Percentiles rank a stretch among this genome's conserved stretches.
These are phyloP conservation scores for Iris macrosiphon DNA, from an alignment of 106 monocot genomes.

Conservation along the genomic window DNA sequence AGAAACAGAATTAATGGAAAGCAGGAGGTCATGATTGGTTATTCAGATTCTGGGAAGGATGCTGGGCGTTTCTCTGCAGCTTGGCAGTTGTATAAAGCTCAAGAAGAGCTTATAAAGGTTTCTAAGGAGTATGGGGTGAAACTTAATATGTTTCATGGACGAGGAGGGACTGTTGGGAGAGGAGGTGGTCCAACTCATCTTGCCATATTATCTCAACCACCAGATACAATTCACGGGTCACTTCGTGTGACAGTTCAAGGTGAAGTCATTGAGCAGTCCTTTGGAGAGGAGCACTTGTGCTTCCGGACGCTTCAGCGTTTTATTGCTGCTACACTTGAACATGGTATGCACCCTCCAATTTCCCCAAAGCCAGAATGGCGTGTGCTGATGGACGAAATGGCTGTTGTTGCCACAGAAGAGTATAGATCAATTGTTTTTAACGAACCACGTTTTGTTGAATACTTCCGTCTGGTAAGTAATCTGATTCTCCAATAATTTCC, in stretches of 20 bases:
- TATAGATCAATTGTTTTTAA: conserved; percentile 82
- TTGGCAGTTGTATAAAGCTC: conserved; percentile 89
- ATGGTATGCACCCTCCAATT: conserved; percentile 23
- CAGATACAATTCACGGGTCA: conserved; percentile 73
- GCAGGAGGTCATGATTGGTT: conserved; percentile 95
- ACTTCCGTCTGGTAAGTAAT: conserved; percentile 73
- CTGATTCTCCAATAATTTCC: not conserved
- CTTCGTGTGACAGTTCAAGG: conserved; percentile 26
- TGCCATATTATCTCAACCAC: conserved; percentile 85
- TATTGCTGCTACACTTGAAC: conserved; percentile 18
- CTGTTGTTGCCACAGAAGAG: conserved; percentile 68
- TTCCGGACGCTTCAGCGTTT: conserved; percentile 18
- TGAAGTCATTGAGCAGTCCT: conserved; percentile 21
- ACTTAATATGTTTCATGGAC: conserved; percentile 92
- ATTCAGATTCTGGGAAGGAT: conserved; percentile 93
- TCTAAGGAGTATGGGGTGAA: conserved; percentile 83
- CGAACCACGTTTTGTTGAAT: conserved; percentile 93
- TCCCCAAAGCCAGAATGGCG: conserved; percentile 24
- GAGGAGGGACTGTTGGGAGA: conserved; percentile 90
- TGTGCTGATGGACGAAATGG: conserved; percentile 79
- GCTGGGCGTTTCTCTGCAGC: conserved; percentile 87
- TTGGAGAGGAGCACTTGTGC: conserved; percentile 20
- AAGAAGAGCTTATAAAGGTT: conserved; percentile 77
- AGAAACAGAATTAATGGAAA: conserved; percentile 74
- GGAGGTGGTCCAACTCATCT: conserved; percentile 83